Evolutionary conservation across 495 filamentous ascomycete species (phyloP).

Genomic region (Chaetomidium leptoderma): DNA sequence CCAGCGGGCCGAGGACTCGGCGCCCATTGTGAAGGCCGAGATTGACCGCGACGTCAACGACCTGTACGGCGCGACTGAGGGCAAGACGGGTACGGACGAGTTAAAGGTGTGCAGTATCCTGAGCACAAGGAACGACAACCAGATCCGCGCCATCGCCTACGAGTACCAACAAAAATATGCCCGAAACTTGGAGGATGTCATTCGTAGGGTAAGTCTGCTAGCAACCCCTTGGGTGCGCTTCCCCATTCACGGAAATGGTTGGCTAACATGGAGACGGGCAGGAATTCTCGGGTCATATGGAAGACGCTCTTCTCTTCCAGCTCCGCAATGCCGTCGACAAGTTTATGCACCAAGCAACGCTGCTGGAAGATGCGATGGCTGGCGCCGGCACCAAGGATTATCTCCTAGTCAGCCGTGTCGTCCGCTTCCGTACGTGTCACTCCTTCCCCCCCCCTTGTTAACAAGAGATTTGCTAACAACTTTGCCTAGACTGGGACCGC

Average conservation of each 20-base stretch:
- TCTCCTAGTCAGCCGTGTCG: constrained; percentile 65
- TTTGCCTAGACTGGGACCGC: constrained; percentile 62
- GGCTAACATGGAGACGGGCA: constrained; percentile 22
- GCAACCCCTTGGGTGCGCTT: too few relatives aligned
- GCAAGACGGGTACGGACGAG: constrained; percentile 66
- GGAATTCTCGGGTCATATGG: constrained; percentile 91
- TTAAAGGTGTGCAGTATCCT: constrained; percentile 72
- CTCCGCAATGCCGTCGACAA: constrained; percentile 72
- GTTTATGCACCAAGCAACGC: constrained; percentile 72
- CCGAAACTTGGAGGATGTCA: constrained; percentile 60
- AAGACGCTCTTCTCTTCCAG: constrained; percentile 74
- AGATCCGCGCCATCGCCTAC: constrained; percentile 73
- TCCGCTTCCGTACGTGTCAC: constrained; percentile 50
- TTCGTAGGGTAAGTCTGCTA: constrained; percentile 59
- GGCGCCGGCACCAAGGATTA: constrained; percentile 85
- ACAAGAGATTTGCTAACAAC: background rate
- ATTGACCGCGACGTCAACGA: constrained; percentile 68
- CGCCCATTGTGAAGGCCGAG: constrained; percentile 62
- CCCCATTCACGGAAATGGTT: too few relatives aligned
- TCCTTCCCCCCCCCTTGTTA: background rate
- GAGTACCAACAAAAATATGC: constrained; percentile 65
- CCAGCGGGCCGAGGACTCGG: constrained; percentile 66
- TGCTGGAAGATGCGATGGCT: constrained; percentile 80
- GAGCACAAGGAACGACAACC: constrained; percentile 64
- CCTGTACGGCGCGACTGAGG: constrained; percentile 69